phyloP scores from a whole-genome alignment of 1,284 basidiomycete genomes.

The Sutorius eximius region DNA sequence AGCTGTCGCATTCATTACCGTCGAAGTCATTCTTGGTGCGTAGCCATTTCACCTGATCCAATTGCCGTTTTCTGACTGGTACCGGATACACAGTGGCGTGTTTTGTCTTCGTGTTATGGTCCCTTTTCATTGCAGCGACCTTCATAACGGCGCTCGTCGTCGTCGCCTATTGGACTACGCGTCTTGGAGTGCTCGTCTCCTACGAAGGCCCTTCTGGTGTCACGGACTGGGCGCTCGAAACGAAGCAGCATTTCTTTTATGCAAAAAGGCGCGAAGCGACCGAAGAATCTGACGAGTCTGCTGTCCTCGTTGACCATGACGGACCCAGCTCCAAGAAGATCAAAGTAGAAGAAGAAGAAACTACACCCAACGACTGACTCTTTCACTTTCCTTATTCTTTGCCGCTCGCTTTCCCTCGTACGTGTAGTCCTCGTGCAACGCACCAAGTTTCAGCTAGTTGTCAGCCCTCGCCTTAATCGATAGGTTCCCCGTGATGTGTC shows the following conservation, averaged over 20 bases:
- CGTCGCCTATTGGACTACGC: conserved; percentile 35
- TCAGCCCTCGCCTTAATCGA: neutral
- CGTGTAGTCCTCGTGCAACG: neutral
- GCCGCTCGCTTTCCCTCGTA: neutral
- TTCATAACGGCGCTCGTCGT: conserved; percentile 30
- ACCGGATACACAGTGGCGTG: conserved; percentile 16
- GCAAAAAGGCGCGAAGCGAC: conserved; percentile 17
- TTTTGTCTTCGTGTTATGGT: conserved; percentile 29
- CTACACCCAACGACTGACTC: conserved; percentile 2
- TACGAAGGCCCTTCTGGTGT: conserved; percentile 38
- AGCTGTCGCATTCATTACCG: conserved; percentile 14
- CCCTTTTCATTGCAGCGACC: conserved; percentile 23
- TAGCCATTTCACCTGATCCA: neutral
- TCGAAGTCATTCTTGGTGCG: conserved; percentile 29
- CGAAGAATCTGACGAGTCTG: conserved; percentile 27
- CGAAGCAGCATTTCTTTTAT: conserved; percentile 23
- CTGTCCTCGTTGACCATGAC: conserved; percentile 24
- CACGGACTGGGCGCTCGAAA: conserved; percentile 39
- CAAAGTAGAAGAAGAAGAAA: conserved; percentile 33
- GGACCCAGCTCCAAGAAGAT: conserved; percentile 17
- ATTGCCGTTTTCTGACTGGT: neutral
- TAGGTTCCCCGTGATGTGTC: neutral
- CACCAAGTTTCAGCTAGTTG: neutral
- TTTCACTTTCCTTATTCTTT: neutral
- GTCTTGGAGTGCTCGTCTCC: conserved; percentile 35